Percentiles rank a stretch among this genome's conserved stretches.
Conservation (phyloP, 2,329 filamentous ascomycete species). For the Zalaria obscura region DNA sequence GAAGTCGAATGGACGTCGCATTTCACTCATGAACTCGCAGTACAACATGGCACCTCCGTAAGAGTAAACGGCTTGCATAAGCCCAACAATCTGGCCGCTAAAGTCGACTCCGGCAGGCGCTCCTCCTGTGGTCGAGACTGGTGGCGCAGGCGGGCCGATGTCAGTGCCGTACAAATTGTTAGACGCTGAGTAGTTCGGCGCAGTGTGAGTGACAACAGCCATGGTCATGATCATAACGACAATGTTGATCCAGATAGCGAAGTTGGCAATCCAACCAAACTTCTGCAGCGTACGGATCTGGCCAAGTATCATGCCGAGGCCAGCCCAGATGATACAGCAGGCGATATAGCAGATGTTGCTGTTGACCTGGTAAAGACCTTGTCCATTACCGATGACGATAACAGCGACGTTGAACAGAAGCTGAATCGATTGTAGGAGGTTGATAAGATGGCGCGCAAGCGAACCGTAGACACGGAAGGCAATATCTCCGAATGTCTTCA, state of each 20-base stretch:
- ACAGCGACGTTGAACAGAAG: conserved; percentile 37
- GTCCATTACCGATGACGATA: conserved; percentile 37
- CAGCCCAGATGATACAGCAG: conserved; percentile 28
- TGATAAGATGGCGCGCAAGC: conserved; percentile 22
- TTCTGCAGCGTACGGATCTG: conserved; percentile 42
- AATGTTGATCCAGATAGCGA: conserved; percentile 42
- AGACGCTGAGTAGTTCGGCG: conserved; percentile 30
- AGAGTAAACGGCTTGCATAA: conserved; percentile 39
- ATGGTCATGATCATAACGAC: conserved; percentile 36
- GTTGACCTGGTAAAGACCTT: conserved; percentile 36
- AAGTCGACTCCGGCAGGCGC: conserved; percentile 29
- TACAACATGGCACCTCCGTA: conserved; percentile 46
- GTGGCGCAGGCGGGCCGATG: conserved; percentile 1
- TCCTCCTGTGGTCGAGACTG: conserved; percentile 24
- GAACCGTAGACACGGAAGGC: conserved; percentile 25
- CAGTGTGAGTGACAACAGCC: conserved; percentile 34
- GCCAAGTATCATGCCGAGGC: conserved; percentile 37
- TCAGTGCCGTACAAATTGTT: conserved; percentile 1
- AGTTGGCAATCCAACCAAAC: conserved; percentile 42
- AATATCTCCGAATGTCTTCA: conserved; percentile 27
- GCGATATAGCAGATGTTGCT: conserved; percentile 7
- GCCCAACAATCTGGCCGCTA: conserved; percentile 29
- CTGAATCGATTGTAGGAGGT: conserved; percentile 23
- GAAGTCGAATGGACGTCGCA: conserved; percentile 34
- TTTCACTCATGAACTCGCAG: conserved; percentile 42